Conservation (phyloP, 148 eudicot species). For the Rhododendron griersonianum region DNA sequence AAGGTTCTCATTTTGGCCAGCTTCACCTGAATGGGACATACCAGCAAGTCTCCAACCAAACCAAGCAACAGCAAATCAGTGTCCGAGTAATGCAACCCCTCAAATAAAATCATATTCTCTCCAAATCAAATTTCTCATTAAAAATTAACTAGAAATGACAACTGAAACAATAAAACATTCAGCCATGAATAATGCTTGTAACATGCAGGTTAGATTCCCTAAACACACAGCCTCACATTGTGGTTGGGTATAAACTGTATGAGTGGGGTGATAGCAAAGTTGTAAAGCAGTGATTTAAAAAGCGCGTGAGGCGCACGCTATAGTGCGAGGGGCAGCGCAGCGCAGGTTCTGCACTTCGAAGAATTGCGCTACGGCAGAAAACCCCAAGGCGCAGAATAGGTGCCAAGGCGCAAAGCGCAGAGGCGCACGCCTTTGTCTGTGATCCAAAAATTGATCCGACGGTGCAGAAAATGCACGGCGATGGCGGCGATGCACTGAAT, state of each 20-base stretch:
- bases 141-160: background rate
- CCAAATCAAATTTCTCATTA: background rate
- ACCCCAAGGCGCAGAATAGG: too few relatives aligned
- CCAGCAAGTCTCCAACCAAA: background rate
- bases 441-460: too few relatives aligned
- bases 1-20: constrained; percentile 20
- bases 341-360: too few relatives aligned
- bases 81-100: constrained; percentile 3
- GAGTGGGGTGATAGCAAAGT: too few relatives aligned
- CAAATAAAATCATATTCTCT: background rate
- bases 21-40: constrained; percentile 24
- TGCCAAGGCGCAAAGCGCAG: too few relatives aligned
- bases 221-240: background rate
- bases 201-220: background rate
- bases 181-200: background rate
- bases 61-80: constrained; percentile 2
- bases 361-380: too few relatives aligned
- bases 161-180: background rate
- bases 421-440: too few relatives aligned
- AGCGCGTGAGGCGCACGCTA: too few relatives aligned
- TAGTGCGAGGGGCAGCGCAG: too few relatives aligned
- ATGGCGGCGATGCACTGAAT: too few relatives aligned
- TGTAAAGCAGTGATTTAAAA: too few relatives aligned
- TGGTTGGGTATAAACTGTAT: background rate
- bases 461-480: too few relatives aligned